Evolutionary conservation across 345 rosid genomes (phyloP).

Genomic region (Populus pruinosa): DNA sequence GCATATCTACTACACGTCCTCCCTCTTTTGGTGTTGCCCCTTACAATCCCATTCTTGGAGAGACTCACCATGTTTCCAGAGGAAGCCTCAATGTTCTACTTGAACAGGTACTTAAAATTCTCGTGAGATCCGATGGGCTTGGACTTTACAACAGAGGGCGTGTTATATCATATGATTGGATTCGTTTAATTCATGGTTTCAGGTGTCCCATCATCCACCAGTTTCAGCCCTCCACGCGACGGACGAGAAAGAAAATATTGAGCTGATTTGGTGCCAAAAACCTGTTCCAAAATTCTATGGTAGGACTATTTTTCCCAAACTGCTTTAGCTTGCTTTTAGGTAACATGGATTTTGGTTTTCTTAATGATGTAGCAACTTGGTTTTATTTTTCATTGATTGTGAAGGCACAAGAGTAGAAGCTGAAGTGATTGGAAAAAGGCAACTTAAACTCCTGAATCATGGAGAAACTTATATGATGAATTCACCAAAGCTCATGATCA

Average conservation of each 20-base stretch:
- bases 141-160: not conserved
- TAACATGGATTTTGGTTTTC: not conserved
- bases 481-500: conserved; percentile 58
- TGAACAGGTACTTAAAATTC: conserved; percentile 47
- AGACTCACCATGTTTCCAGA: conserved; percentile 82
- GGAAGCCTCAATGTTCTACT: conserved; percentile 62
- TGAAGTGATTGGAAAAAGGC: conserved; percentile 59
- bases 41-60: conserved; percentile 80
- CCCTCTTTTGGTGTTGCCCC: conserved; percentile 64
- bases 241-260: conserved; percentile 53
- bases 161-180: not conserved
- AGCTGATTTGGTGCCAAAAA: conserved; percentile 64
- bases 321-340: not conserved
- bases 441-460: conserved; percentile 47
- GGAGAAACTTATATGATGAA: conserved; percentile 79
- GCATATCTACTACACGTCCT: conserved; percentile 60
- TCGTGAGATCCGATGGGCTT: too few relatives aligned
- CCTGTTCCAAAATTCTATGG: conserved; percentile 69
- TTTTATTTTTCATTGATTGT: too few relatives aligned
- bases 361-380: not conserved
- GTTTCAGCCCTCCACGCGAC: conserved; percentile 82
- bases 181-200: conserved; percentile 1
- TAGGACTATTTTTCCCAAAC: not conserved
- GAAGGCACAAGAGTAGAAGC: conserved; percentile 60
- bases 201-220: conserved; percentile 93